A percentile compares a stretch with the other conserved stretches of the same genome.
These are phyloP conservation scores for Clonostachys chloroleuca DNA, from an alignment of 2,329 filamentous ascomycete genomes.

Conservation along the genomic window DNA sequence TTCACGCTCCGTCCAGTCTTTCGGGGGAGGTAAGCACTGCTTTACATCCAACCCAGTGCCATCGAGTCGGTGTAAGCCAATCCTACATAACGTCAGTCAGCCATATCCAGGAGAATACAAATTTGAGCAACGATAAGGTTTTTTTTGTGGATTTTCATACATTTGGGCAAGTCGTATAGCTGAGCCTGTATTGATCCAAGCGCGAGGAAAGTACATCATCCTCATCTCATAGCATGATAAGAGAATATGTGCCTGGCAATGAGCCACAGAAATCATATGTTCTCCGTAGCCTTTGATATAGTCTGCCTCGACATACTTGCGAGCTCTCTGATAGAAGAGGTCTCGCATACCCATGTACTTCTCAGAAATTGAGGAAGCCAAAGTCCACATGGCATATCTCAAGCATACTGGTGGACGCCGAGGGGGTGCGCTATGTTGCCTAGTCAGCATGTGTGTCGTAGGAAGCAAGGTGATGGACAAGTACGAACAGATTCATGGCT, in stretches of 20 bases:
- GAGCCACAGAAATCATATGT: conserved; percentile 77
- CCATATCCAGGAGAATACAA: conserved; percentile 22
- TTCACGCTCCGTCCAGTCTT: conserved; percentile 92
- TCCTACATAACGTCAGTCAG: conserved; percentile 58
- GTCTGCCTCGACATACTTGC: conserved; percentile 87
- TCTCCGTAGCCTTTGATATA: conserved; percentile 93
- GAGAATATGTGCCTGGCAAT: conserved; percentile 81
- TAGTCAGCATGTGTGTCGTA: conserved; percentile 4
- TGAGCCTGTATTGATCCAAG: conserved; percentile 88
- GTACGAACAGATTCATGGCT: conserved; percentile 71
- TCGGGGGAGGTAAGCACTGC: conserved; percentile 78
- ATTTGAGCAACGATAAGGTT: too few species aligned
- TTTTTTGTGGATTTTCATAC: conserved; percentile 28
- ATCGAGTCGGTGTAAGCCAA: conserved; percentile 85
- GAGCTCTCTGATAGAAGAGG: conserved; percentile 82
- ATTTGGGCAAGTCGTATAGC: conserved; percentile 81
- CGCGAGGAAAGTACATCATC: conserved; percentile 93
- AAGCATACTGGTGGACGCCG: conserved; percentile 83
- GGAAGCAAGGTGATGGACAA: neutral
- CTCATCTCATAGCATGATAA: conserved; percentile 89
- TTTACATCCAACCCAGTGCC: conserved; percentile 83
- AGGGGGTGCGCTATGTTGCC: conserved; percentile 57
- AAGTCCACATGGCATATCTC: conserved; percentile 93
- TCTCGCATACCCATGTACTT: conserved; percentile 77
- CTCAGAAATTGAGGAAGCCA: conserved; percentile 80